Percentiles rank a stretch among this genome's conserved stretches.
Conservation (phyloP, 2,329 filamentous ascomycete genomes). For the Paracamarosporium sp. region DNA sequence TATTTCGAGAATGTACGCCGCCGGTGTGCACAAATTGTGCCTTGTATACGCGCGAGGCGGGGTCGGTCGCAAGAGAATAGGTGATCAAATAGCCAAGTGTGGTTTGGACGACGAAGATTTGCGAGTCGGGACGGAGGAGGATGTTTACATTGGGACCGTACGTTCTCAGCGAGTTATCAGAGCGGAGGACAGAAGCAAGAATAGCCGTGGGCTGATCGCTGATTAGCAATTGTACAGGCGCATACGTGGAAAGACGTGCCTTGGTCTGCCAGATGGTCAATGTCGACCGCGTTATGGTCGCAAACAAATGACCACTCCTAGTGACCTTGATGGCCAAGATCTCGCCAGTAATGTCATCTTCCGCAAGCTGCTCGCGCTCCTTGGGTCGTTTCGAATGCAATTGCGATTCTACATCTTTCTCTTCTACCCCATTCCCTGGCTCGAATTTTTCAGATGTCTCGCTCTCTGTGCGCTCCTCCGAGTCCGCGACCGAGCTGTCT, state of each 20-base stretch:
- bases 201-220: slow-evolving; percentile 79
- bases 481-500: slow-evolving; percentile 10
- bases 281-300: slow-evolving; percentile 82
- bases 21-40: slow-evolving; percentile 72
- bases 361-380: slow-evolving; percentile 20
- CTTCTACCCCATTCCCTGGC: slow-evolving; percentile 14
- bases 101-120: slow-evolving; percentile 91
- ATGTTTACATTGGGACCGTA: slow-evolving; percentile 88
- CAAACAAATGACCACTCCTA: slow-evolving; percentile 82
- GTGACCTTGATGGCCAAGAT: slow-evolving; percentile 79
- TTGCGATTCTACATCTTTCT: slow-evolving; percentile 14
- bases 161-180: slow-evolving; percentile 75
- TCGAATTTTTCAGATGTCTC: slow-evolving; percentile 10
- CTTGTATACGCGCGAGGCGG: slow-evolving; percentile 82
- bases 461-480: slow-evolving; percentile 18
- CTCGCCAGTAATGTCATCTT: slow-evolving; percentile 61
- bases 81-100: slow-evolving; percentile 87
- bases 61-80: slow-evolving; percentile 87
- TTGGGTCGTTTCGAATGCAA: slow-evolving; percentile 10
- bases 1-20: slow-evolving; percentile 54
- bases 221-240: slow-evolving; percentile 27
- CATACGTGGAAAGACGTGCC: slow-evolving; percentile 58
- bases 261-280: slow-evolving; percentile 98
- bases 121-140: slow-evolving; percentile 86
- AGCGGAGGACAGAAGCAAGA: slow-evolving; percentile 84